Base-by-base conservation (phyloP, 371 early-diverging fungal genomes). In the Circinella minor region DNA sequence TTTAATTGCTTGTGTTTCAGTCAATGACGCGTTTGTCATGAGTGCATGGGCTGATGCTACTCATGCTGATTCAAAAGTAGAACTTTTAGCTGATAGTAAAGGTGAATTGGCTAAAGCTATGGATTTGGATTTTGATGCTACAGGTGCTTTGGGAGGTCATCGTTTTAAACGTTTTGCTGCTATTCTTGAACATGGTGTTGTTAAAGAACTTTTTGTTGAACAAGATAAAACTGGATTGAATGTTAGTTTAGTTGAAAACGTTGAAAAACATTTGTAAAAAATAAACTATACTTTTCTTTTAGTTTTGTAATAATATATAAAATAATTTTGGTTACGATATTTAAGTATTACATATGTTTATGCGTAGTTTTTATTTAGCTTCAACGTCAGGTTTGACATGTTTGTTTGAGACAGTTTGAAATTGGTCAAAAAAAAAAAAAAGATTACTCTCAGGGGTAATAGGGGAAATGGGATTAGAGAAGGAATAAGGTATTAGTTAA, bases 11-110 rank as follows among this genome's bases (percentile, higher is more conserved):
- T 90, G 90, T 67, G 82, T 90, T 20, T 72, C 91, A 59, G 89
- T 90, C 48, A 90, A 92, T 72, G 90, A 91, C 69, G 89, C 90
- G 55, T 92, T 88, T 77, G 92, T 92, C n/a, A 86, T 89, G 86
- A 80, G 81, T 62, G 93, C 90, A 59, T 93, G 92, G 92, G 86
- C 88, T 59, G 82, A 88, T 67, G 70, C 77, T 15, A 74, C 82
- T 37, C 73, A 81, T 49, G 81, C 49, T 27, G 72, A 74, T 11
- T 73, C 74, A 4, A 65, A 67, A 14, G 80, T 91, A 59, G 83
- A 80, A 43, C 79, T 93, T 75, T 76, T 91, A 43, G 88, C 92
- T 39, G 93, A 93, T 74, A 80, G 84, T 18, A 81, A 84, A 51
- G 92, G 88, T 43, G 88, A 81, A 51, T 84, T 91, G 34, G 84